Evolutionary conservation across 192 early-diverging fungal genomes (phyloP).

Genomic region (Thoreauomyces humboldtii): DNA sequence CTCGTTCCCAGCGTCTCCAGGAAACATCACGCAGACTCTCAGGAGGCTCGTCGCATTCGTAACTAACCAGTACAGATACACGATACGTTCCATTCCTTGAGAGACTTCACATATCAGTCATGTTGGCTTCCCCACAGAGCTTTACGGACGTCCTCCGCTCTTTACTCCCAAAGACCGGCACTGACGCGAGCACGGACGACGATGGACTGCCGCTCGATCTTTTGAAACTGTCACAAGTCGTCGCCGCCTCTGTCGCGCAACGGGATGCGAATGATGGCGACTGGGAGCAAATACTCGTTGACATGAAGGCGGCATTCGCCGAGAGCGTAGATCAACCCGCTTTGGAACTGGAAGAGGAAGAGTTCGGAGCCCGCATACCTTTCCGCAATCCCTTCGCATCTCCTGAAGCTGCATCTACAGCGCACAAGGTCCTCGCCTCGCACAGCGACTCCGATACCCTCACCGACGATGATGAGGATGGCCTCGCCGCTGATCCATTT

Average conservation of each 20-base stretch:
- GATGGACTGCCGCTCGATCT: background rate
- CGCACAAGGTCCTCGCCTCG: background rate
- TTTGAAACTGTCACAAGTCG: background rate
- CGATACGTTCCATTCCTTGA: too few species aligned
- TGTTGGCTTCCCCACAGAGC: background rate
- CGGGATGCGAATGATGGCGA: background rate
- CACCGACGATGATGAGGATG: background rate
- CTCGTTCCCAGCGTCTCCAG: too few species aligned
- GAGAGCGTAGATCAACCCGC: background rate
- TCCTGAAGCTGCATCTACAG: background rate
- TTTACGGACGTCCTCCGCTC: background rate
- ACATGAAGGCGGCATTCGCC: conserved; percentile 9
- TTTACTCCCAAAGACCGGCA: background rate
- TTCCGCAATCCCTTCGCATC: conserved; percentile 13
- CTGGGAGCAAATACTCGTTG: conserved; percentile 7
- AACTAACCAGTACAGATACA: too few species aligned
- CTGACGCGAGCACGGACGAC: background rate
- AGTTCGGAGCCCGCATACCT: conserved; percentile 9
- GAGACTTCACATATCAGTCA: too few species aligned
- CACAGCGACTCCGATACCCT: conserved; percentile 9
- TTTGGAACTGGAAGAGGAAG: background rate
- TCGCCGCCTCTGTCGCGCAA: background rate
- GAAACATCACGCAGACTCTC: too few species aligned
- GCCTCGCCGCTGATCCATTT: background rate
- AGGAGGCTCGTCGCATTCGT: too few species aligned